Evolutionary conservation across 2,329 filamentous ascomycete species (phyloP), one percentile per base, ranked within the genome.

Genomic region (Fonsecaea monophora): DNA sequence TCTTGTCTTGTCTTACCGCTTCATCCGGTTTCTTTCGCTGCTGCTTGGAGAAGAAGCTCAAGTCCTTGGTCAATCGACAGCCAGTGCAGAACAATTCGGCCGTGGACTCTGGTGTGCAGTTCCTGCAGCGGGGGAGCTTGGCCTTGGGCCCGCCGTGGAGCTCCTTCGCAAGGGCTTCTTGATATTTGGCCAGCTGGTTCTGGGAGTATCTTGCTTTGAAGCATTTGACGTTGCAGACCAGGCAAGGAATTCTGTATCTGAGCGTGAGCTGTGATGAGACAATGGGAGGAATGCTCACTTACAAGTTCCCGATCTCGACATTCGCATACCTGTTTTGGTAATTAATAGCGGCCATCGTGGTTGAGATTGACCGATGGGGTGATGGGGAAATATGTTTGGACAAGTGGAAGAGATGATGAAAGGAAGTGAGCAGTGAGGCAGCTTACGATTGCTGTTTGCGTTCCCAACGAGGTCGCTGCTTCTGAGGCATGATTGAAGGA

Each of bases 11-110:
- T 40, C 82, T 67, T 80, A 84, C 83, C 32, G 80, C 81, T 45
- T 71, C 73, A 64, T 83, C 83, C 1, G 79, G 78, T 48, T 81
- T 79, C 34, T 73, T 76, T 13, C 84, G 78, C 75, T 85, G 82
- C 6, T 70, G 70, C 68, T 84, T 86, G 18, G 82, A 80, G 69
- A 86, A 88, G 0, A 77, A 76, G 5, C 83, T 80, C 1, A 85
- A 64, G 0, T 78, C 76, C 70, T 85, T 85, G 1, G 75, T 78
- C 64, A 78, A 72, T 21, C 78, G 73, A 71, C 86, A 87, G 42
- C 80, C 75, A 37, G 70, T 73, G 70, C 85, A 87, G 8, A 77
- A 75, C 34, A 86, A 72, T 70, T 87, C 85, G 3, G 78, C 74
- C 1, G 77, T 68, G 55, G 80, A 79, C 12, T 73, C 71, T 4